Percentiles rank a stretch among this genome's conserved stretches.
Evolutionary conservation across 139 green algal species (phyloP).

Genomic region (Eudorina sp.): DNA sequence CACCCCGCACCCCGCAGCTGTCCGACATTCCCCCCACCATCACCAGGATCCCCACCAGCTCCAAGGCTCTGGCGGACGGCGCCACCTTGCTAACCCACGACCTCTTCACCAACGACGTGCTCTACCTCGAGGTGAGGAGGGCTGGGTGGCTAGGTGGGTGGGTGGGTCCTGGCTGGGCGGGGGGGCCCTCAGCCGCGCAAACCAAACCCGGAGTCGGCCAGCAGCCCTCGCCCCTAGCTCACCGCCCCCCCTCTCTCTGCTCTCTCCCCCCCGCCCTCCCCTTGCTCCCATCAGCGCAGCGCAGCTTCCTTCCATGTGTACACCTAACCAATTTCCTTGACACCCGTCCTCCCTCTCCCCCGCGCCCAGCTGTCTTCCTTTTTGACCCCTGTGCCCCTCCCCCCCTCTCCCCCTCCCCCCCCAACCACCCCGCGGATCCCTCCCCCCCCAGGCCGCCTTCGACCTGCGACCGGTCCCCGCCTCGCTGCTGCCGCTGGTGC

Average conservation of each 20-base stretch:
- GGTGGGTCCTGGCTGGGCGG: neutral
- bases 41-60: conserved; percentile 84
- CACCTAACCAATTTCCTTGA: neutral
- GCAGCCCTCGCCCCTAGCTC: neutral
- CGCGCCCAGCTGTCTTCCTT: neutral
- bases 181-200: too few relatives aligned
- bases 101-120: conserved; percentile 98
- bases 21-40: conserved; percentile 92
- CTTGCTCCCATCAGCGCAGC: neutral
- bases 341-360: neutral
- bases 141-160: neutral
- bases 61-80: conserved; percentile 63
- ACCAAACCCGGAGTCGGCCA: neutral
- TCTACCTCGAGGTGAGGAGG: conserved; percentile 92
- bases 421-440: neutral
- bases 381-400: neutral
- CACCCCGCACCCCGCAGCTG: conserved; percentile 56
- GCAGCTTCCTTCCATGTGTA: neutral
- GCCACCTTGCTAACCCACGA: conserved; percentile 93
- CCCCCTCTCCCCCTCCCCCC: neutral
- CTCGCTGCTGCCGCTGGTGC: conserved; percentile 94
- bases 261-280: neutral
- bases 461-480: conserved; percentile 78
- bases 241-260: neutral
- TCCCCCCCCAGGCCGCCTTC: conserved; percentile 52